Conservation (phyloP, 2,329 filamentous ascomycete genomes). For the Achaetomium macrosporum region DNA sequence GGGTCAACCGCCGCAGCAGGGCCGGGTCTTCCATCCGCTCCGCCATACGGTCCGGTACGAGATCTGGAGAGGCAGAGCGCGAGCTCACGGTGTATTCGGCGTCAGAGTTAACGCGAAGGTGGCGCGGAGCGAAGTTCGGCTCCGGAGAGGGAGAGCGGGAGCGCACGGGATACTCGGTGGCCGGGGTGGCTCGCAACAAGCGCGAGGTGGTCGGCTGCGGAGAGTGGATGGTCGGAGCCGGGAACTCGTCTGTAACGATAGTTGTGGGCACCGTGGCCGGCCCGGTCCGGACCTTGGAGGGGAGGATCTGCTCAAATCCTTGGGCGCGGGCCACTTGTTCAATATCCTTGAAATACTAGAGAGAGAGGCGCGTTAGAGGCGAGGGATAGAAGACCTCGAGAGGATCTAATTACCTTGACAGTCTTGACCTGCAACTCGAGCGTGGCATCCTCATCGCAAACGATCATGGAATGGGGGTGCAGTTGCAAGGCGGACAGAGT, state of each 20-base stretch:
- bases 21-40: constrained; percentile 48
- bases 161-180: constrained; percentile 49
- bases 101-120: constrained; percentile 48
- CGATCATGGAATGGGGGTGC: constrained; percentile 66
- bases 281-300: constrained; percentile 50
- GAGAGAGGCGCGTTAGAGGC: background rate
- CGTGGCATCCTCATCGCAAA: constrained; percentile 68
- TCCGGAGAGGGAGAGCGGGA: constrained; percentile 55
- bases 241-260: constrained; percentile 39
- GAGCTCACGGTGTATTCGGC: constrained; percentile 50
- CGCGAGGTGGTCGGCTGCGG: constrained; percentile 53
- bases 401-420: constrained; percentile 38
- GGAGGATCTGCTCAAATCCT: constrained; percentile 42
- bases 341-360: constrained; percentile 54
- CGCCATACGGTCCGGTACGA: constrained; percentile 58
- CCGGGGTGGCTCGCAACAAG: constrained; percentile 49
- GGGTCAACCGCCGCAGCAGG: constrained; percentile 40
- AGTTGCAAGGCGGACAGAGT: constrained; percentile 68
- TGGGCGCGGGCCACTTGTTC: constrained; percentile 46
- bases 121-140: constrained; percentile 49
- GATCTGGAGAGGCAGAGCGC: constrained; percentile 52
- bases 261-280: constrained; percentile 36
- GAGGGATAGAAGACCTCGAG: background rate
- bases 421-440: constrained; percentile 60
- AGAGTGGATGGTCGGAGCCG: constrained; percentile 43